phyloP scores from a whole-genome alignment of 164 flowering plant genomes.

The Houttuynia cordata region DNA sequence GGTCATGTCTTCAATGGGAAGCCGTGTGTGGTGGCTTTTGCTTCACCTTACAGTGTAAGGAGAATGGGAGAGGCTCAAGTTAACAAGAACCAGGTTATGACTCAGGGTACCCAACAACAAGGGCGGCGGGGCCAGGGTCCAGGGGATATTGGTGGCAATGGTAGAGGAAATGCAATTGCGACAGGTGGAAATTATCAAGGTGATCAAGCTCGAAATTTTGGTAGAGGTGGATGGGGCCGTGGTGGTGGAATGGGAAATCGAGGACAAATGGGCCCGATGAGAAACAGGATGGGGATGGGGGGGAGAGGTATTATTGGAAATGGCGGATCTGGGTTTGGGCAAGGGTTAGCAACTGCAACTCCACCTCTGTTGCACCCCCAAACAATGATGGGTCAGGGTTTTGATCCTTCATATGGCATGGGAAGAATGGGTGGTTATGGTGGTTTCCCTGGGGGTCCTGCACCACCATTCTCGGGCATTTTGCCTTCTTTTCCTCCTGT shows the following conservation, averaged over 20 bases:
- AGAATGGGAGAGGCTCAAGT: conserved; percentile 82
- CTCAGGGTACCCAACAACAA: conserved; percentile 25
- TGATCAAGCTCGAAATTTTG: conserved; percentile 40
- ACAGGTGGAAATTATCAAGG: conserved; percentile 63
- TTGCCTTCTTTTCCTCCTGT: conserved; percentile 61
- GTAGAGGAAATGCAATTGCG: conserved; percentile 29
- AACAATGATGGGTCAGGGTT: conserved; percentile 82
- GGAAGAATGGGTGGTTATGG: conserved; percentile 70
- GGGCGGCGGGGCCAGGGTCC: conserved; percentile 17
- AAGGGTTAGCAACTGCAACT: conserved; percentile 39
- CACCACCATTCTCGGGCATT: conserved; percentile 60
- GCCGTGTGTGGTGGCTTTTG: conserved; percentile 76
- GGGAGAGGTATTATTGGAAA: conserved; percentile 62
- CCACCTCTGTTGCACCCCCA: conserved; percentile 75
- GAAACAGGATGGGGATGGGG: conserved; percentile 55
- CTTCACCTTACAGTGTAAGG: conserved; percentile 59
- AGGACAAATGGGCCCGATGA: conserved; percentile 59
- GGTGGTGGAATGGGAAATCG: conserved; percentile 59
- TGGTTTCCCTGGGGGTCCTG: conserved; percentile 45
- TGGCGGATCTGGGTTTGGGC: conserved; percentile 63
- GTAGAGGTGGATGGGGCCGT: conserved; percentile 74
- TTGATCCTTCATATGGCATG: conserved; percentile 81
- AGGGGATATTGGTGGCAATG: conserved; percentile 28
- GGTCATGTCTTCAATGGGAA: conserved; percentile 75
- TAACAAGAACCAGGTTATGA: conserved; percentile 43